Base-by-base conservation (phyloP, 495 filamentous ascomycete genomes). In the Saxophila tyrrhenica region DNA sequence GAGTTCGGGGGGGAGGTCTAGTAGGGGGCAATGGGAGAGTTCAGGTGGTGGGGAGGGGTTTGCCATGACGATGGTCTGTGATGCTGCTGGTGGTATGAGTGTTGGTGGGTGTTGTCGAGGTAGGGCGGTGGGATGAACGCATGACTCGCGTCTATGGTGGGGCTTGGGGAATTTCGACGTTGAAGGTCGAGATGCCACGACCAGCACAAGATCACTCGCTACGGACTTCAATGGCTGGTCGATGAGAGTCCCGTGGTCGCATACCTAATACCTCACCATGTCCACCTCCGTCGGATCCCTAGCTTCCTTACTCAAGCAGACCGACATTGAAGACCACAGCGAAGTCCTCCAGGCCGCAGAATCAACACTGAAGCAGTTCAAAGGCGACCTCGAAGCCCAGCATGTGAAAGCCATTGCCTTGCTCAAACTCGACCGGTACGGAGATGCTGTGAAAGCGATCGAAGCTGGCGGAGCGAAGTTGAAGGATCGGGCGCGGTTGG, bases 351-450 rank as follows among this genome's bases (percentile, higher is more conserved):
- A 76, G 58, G 80, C 86, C 45, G 81, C 83, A 64, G 86, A 92
- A 68, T 75, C 76, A 35, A 72, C 75, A 2, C 73, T 92, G 35
- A 79, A 78, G 64, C 76, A 77, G 23, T 78, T 77, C 2, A 83
- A 80, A 63, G 70, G 65, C 42, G 81, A 90, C 57, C 46, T 75
- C 24, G 75, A 83, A 22, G 83, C 86, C 7, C 86, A 86, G 43
- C 84, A 85, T 66, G 83, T 83, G 35, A 88, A 87, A 58, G 76
- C 83, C 10, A 85, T 97, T 38, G 89, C 92, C 11, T 76, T 99
- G 35, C 70, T 97, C 49, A 94, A 94, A 65, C 82, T 97, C 48
- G 94, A 99, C 66, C 87, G 90, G 54, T 96, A 84, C 67, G 84
- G 92, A 19, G 92, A 98, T 70, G 85, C 89, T 21, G 73, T 95